phyloP scores from a whole-genome alignment of 1,284 basidiomycete genomes.

The Clitocybe nebularis region DNA sequence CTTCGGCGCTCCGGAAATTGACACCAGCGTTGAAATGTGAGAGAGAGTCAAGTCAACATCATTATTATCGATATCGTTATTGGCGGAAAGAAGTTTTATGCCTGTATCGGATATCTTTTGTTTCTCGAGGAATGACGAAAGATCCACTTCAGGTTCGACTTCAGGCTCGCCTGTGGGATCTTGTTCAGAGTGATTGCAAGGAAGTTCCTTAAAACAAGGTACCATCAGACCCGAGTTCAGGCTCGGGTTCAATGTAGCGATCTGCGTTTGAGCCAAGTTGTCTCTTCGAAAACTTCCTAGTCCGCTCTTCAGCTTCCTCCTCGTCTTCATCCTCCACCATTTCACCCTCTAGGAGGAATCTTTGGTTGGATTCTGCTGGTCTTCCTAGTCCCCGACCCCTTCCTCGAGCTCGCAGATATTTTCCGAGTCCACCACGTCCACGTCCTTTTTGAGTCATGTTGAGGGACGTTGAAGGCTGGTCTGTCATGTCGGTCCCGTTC shows the following conservation, averaged over 20 bases:
- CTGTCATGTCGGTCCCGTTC: no score
- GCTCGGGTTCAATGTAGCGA: constrained; percentile 64
- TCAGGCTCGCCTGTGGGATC: constrained; percentile 57
- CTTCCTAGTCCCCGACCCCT: constrained; percentile 54
- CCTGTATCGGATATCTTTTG: constrained; percentile 48
- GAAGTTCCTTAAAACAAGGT: constrained; percentile 18
- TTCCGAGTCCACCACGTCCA: constrained; percentile 66
- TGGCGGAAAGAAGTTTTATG: constrained; percentile 22
- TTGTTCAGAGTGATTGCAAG: background rate
- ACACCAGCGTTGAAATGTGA: constrained; percentile 36
- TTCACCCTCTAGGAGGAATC: constrained; percentile 60
- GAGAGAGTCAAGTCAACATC: constrained; percentile 61
- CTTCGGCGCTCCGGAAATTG: constrained; percentile 25
- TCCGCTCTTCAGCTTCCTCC: constrained; percentile 44
- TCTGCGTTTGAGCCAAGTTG: constrained; percentile 65
- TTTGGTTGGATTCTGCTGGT: constrained; percentile 57
- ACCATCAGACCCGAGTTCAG: constrained; percentile 67
- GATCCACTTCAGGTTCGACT: constrained; percentile 68
- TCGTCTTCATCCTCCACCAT: constrained; percentile 42
- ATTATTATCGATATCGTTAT: constrained; percentile 47
- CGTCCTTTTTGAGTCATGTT: constrained; percentile 42
- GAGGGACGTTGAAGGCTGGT: constrained; percentile 26
- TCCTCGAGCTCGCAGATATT: constrained; percentile 66
- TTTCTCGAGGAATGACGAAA: constrained; percentile 59
- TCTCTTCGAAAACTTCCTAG: constrained; percentile 50